Base-by-base conservation (phyloP, 139 green algal species). In the Chlamydomonas eustigma region DNA sequence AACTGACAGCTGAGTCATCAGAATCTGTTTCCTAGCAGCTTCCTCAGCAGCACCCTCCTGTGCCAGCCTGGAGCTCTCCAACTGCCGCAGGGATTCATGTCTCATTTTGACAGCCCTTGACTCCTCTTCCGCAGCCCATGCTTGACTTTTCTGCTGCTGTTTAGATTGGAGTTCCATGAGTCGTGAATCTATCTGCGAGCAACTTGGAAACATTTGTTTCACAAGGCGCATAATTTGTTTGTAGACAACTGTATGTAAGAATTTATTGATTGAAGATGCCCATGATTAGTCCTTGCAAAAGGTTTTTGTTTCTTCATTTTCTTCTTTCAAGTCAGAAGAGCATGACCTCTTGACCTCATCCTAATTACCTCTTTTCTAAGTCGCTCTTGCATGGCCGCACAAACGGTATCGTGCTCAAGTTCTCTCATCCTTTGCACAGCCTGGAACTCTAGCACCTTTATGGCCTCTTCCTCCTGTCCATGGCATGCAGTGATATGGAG, bases 371-470 rank as follows among this genome's bases (percentile, higher is more conserved):
- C 44, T 28, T 58, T 18, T 18, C 44, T 12, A 58, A 58, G 44
- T 18, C 18, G 12, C 1, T 69, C 67, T 1, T 74, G 51, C 50
- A 78, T 76, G 1, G 84, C 86, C 1, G 76, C 50, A 22, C 78
- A 76, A 32, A 75, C 32, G 12, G 79, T 71, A 39, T 90, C 83
- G 30, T 88, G 74, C 67, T 91, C 76, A 76, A 91, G 78, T 25
- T 80, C 81, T 52, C 79, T 82, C 39, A 86, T 78, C 22, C 80
- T 80, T 76, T 91, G 86, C 52, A 82, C 77, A 1, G 86, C 78
- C 70, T 85, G 76, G 77, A 91, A 92, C 77, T 92, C 86, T 32
- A 92, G 76, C 18, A 78, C 70, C 74, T 83, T 64, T 1, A 78
- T 52, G 4, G 64, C 30, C 75, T 84, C 75, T 30, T 78, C 71